phyloP scores from a whole-genome alignment of 2,329 filamentous ascomycete species.

The Pseudopyricularia cyperi region DNA sequence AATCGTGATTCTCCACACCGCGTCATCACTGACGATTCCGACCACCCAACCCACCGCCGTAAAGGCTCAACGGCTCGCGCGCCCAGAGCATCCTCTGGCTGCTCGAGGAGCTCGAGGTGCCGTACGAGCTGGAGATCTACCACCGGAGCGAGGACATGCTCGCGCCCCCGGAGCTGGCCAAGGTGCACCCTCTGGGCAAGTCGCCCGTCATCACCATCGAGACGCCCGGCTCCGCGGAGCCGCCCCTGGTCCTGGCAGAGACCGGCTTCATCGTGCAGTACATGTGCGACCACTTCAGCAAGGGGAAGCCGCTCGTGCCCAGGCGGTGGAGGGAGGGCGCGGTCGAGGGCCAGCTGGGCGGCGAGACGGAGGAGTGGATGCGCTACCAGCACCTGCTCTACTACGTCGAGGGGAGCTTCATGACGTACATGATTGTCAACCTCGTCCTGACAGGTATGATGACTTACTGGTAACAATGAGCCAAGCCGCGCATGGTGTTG shows the following conservation, averaged over 20 bases:
- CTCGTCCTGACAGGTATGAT: constrained; percentile 44
- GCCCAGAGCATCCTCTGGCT: constrained; percentile 78
- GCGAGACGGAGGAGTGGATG: constrained; percentile 48
- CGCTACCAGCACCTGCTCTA: constrained; percentile 61
- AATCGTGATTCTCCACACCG: too few species aligned
- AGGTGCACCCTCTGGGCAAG: constrained; percentile 77
- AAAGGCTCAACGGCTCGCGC: constrained; percentile 71
- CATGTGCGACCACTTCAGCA: constrained; percentile 50
- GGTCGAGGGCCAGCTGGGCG: constrained; percentile 37
- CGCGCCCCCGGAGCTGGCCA: constrained; percentile 64
- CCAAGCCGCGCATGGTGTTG: too few species aligned
- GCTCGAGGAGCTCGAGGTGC: constrained; percentile 66
- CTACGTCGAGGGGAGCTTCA: constrained; percentile 74
- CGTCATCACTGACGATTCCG: not conserved
- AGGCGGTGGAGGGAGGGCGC: constrained; percentile 42
- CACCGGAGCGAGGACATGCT: constrained; percentile 48
- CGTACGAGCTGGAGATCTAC: constrained; percentile 70
- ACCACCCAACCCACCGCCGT: not conserved
- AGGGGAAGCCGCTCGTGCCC: constrained; percentile 34
- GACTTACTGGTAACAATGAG: not conserved
- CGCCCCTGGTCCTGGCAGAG: constrained; percentile 60
- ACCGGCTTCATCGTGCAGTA: constrained; percentile 75
- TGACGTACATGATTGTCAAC: constrained; percentile 54
- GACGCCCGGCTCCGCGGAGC: constrained; percentile 18
- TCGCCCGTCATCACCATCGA: constrained; percentile 63